Percentiles rank a stretch among this genome's conserved stretches.
phyloP scores from a whole-genome alignment of 1,284 basidiomycete genomes.

The Takashimella koratensis region DNA sequence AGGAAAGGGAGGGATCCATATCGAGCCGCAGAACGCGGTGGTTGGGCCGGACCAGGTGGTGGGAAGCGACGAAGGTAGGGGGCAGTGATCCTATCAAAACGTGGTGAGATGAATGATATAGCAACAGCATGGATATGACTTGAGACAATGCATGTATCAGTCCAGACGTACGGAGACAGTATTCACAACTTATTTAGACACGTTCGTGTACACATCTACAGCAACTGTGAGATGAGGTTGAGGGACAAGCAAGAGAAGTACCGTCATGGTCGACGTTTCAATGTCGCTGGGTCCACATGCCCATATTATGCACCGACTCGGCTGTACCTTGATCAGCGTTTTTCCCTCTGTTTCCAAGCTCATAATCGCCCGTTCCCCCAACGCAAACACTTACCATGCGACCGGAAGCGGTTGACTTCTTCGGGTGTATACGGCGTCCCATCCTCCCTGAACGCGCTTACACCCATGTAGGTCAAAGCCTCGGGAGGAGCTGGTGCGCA shows the following conservation, averaged over 20 bases:
- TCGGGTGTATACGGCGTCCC: constrained; percentile 5
- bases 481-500: constrained; percentile 47
- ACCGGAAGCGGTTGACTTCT: neutral
- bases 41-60: neutral
- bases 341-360: no score
- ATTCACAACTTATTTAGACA: no score
- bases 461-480: constrained; percentile 7
- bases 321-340: neutral
- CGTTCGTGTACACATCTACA: no score
- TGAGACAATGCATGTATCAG: no score
- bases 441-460: constrained; percentile 11
- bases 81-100: no score
- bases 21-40: neutral
- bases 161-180: no score
- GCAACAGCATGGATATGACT: no score
- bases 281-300: neutral
- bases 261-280: no score
- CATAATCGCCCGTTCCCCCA: no score
- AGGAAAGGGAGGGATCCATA: neutral
- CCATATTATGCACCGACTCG: neutral
- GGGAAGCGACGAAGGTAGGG: neutral
- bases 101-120: no score
- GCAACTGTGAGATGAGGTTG: no score
- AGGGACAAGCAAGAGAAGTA: no score
- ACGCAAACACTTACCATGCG: neutral